phyloP scores from a whole-genome alignment of 2,329 filamentous ascomycete species.

The Elsinoe ampelina region DNA sequence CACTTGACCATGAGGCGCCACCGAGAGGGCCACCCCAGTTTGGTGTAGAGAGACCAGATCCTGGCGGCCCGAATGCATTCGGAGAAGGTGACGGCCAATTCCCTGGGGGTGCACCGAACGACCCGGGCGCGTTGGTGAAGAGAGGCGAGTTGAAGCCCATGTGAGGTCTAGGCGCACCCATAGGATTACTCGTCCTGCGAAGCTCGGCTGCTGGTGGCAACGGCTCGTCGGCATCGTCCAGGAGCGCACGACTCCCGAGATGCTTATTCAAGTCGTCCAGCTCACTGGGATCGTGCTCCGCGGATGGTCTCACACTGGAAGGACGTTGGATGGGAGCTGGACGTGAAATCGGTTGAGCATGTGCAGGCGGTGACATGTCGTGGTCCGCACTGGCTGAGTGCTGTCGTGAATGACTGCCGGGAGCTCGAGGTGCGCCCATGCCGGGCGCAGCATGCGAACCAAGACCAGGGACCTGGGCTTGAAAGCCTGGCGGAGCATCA shows the following conservation, averaged over 20 bases:
- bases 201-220: constrained; percentile 38
- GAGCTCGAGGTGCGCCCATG: constrained; percentile 26
- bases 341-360: constrained; percentile 65
- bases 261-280: constrained; percentile 48
- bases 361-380: constrained; percentile 44
- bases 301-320: constrained; percentile 55
- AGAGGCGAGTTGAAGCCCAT: constrained; percentile 25
- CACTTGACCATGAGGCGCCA: background rate
- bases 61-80: constrained; percentile 42
- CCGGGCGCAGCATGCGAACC: constrained; percentile 28
- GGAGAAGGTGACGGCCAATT: constrained; percentile 31
- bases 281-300: constrained; percentile 42
- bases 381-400: constrained; percentile 54
- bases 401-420: constrained; percentile 60
- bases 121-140: constrained; percentile 30
- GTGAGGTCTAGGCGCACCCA: constrained; percentile 15
- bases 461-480: constrained; percentile 21
- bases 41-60: constrained; percentile 22
- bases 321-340: constrained; percentile 84
- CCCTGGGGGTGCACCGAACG: constrained; percentile 30
- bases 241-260: constrained; percentile 79
- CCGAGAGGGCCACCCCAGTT: constrained; percentile 19
- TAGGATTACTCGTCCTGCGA: constrained; percentile 25
- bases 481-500: constrained; percentile 47
- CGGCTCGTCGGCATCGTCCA: constrained; percentile 61